Evolutionary conservation across 495 filamentous ascomycete genomes (phyloP).

Genomic region (Platismatia glauca): DNA sequence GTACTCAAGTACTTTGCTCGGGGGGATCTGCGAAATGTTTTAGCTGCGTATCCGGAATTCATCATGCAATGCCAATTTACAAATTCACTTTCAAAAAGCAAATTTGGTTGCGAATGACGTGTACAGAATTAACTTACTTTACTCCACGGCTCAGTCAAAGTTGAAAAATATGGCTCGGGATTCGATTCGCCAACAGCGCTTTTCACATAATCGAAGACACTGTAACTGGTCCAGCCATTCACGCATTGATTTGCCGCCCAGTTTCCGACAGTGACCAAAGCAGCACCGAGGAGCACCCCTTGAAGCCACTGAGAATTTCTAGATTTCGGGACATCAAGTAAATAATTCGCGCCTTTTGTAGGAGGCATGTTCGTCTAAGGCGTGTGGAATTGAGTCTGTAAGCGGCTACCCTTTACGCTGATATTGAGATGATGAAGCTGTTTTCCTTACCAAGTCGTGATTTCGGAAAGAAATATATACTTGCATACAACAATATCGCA

Average conservation of each 20-base stretch:
- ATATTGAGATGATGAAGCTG: neutral
- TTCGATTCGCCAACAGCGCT: neutral
- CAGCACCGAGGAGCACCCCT: neutral
- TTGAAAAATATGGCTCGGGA: neutral
- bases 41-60: too few relatives aligned
- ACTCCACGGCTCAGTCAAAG: conserved; percentile 8
- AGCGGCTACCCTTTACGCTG: neutral
- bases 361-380: neutral
- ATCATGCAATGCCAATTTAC: too few relatives aligned
- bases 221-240: neutral
- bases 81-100: neutral
- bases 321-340: neutral
- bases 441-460: neutral
- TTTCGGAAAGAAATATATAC: too few relatives aligned
- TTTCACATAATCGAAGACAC: neutral
- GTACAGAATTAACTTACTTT: neutral
- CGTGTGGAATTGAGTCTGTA: neutral
- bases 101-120: too few relatives aligned
- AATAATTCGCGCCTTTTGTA: neutral
- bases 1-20: conserved; percentile 18
- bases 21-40: neutral
- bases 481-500: too few relatives aligned
- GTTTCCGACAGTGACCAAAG: neutral
- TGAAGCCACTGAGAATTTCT: neutral
- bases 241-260: neutral